These are phyloP conservation scores for Colletotrichum caudatum DNA, from an alignment of 2,329 filamentous ascomycete genomes.

Conservation along the genomic window DNA sequence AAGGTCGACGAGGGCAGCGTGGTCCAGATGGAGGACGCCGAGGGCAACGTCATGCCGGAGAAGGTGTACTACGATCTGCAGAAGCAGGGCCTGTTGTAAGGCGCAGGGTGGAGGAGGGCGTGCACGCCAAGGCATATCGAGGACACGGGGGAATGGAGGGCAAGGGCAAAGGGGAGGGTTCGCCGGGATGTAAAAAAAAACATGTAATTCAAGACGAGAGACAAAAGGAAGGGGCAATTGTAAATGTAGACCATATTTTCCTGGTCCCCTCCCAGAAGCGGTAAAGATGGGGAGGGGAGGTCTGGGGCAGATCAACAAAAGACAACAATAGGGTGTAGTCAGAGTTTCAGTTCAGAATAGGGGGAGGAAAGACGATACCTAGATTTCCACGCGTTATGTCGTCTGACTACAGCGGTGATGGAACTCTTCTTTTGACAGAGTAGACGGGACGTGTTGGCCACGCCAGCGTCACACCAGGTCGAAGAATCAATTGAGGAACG, in stretches of 20 bases:
- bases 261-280: background rate
- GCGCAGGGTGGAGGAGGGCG: background rate
- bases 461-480: background rate
- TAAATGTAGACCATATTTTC: background rate
- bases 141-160: background rate
- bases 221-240: background rate
- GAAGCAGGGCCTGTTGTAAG: constrained; percentile 85
- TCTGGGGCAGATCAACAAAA: background rate
- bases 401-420: background rate
- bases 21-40: constrained; percentile 97
- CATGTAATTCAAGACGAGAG: background rate
- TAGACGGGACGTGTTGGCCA: background rate
- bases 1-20: constrained; percentile 83
- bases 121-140: too few relatives aligned
- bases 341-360: background rate
- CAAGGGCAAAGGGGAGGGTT: background rate
- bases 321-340: background rate
- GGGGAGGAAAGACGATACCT: background rate
- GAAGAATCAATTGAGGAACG: background rate
- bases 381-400: background rate
- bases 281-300: background rate
- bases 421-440: background rate
- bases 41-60: constrained; percentile 99
- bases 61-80: constrained; percentile 97
- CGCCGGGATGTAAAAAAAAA: background rate